Conservation (phyloP, 306 rosid species). For the Pachyrhizus erosus region DNA sequence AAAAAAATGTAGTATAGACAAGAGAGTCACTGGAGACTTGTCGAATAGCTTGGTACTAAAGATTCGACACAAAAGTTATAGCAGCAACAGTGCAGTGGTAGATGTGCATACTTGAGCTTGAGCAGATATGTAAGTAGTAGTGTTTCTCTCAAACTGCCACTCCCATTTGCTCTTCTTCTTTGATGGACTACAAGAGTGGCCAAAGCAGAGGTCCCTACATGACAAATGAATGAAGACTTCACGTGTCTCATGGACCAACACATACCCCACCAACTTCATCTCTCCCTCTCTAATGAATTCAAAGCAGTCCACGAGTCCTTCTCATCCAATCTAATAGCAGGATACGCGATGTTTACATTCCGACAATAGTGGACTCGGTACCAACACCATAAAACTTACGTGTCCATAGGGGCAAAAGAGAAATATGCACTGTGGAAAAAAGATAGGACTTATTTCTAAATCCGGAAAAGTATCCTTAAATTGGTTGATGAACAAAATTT, state of each 20-base stretch:
- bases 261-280: slow-evolving; percentile 64
- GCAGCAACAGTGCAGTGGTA: slow-evolving; percentile 42
- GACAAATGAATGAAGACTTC: slow-evolving; percentile 59
- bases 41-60: slow-evolving; percentile 58
- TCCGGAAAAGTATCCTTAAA: slow-evolving; percentile 59
- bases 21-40: slow-evolving; percentile 60
- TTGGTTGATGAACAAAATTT: slow-evolving; percentile 40
- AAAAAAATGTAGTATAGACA: slow-evolving; percentile 41
- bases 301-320: slow-evolving; percentile 49
- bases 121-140: slow-evolving; percentile 41
- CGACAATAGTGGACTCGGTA: slow-evolving; percentile 56
- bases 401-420: slow-evolving; percentile 45
- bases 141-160: slow-evolving; percentile 45
- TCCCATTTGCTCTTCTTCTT: slow-evolving; percentile 39
- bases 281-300: slow-evolving; percentile 55
- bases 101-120: neutral
- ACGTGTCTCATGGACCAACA: slow-evolving; percentile 83
- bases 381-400: slow-evolving; percentile 49
- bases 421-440: slow-evolving; percentile 47
- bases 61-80: slow-evolving; percentile 41
- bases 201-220: slow-evolving; percentile 62
- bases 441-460: slow-evolving; percentile 51
- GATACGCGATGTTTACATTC: slow-evolving; percentile 70
- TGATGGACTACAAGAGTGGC: slow-evolving; percentile 44
- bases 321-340: slow-evolving; percentile 78